phyloP scores from a whole-genome alignment of 2,329 filamentous ascomycete species.

The Aspergillaceae sp. region DNA sequence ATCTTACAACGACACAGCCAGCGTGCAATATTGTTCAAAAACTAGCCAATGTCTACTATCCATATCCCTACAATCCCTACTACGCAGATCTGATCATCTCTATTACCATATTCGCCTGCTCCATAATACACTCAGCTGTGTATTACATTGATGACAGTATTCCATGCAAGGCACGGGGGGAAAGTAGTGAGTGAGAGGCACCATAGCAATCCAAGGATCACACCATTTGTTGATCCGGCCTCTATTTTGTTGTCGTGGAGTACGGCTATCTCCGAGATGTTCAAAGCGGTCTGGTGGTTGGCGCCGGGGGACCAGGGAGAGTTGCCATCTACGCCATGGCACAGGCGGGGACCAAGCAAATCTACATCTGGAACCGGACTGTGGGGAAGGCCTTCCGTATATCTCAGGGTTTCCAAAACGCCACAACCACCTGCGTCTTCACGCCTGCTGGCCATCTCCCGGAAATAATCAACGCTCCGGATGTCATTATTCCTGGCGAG shows the following conservation, averaged over 20 bases:
- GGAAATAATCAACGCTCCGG: conserved; percentile 6
- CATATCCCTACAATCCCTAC: no score
- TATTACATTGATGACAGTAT: no score
- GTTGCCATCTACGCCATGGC: conserved; percentile 1
- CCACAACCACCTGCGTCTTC: neutral
- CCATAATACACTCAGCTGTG: no score
- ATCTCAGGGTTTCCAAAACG: neutral
- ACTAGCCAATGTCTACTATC: no score
- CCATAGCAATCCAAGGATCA: no score
- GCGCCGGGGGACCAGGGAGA: conserved; percentile 3
- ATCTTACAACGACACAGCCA: no score
- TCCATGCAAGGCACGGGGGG: no score
- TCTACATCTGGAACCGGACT: neutral
- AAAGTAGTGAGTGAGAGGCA: no score
- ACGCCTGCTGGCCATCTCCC: neutral
- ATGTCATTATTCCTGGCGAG: conserved; percentile 14
- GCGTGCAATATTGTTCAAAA: no score
- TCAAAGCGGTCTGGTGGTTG: conserved; percentile 1
- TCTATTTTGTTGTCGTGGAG: neutral
- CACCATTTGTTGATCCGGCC: neutral
- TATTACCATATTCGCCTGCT: no score
- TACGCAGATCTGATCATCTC: no score
- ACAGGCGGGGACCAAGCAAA: neutral
- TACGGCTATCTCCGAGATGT: conserved; percentile 1
- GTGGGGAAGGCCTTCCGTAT: neutral